Evolutionary conservation across 1,284 basidiomycete genomes (phyloP), one percentile per base, ranked within the genome.

Genomic region (Sporisorium scitamineum): DNA sequence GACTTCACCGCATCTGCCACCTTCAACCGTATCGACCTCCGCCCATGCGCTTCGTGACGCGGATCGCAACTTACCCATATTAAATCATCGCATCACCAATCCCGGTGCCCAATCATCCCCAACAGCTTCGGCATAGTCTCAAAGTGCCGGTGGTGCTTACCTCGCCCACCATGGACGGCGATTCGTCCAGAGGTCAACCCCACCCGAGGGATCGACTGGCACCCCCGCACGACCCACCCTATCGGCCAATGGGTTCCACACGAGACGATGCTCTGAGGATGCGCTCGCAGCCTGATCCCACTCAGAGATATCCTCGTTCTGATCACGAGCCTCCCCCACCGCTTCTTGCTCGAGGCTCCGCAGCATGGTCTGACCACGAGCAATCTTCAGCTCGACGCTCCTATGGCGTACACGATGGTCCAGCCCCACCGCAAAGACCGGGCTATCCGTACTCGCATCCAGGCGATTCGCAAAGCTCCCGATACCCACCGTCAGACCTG

Each of bases 401-500:
- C 1, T 61, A 47, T 24, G 14, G 31, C 6, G 13, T 39, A n/a
- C 69, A 41, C 31, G 62, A 64, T 3, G 62, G 24, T 13, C 55
- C 59, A 11, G 51, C 51, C 39, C 52, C 44, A n/a, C 16, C 56
- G n/a, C 45, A 50, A 26, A 55, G 52, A 14, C 1, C 45, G 13
- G 11, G 26, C 26, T 59, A 44, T 14, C 14, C 55, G 0, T 71
- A 62, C 41, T 8, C 61, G 14, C 61, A 57, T 14, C 24, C 53
- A 5, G 18, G 22, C 18, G 66, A 69, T 22, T 13, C 56, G 9
- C 53, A 27, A 18, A 18, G 20, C 16, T 31, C 42, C 32, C 58
- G 69, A 34, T 59, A 61, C 47, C 59, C 69, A 13, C 55, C 63
- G 7, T 55, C 63, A 24, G 69, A 71, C 22, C 20, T 59, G 51